Evolutionary conservation across 2,329 filamentous ascomycete species (phyloP).

Genomic region (Trichoderma endophyticum): DNA sequence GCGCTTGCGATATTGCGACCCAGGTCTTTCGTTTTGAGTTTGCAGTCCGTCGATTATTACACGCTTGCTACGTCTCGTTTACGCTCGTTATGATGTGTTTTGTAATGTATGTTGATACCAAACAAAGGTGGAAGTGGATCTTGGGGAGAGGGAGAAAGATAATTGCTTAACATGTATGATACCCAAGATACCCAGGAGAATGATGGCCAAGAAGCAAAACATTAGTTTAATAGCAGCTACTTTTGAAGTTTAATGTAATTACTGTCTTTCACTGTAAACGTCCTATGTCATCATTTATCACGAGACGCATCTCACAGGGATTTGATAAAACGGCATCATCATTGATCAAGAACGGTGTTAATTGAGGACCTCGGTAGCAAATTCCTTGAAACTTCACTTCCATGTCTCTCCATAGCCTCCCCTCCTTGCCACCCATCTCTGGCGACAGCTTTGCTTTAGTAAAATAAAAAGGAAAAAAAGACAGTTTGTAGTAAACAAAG

Average conservation of each 20-base stretch:
- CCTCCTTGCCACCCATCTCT: background rate
- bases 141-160: conserved; percentile 4
- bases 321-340: background rate
- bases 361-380: conserved; percentile 6
- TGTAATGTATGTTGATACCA: conserved; percentile 7
- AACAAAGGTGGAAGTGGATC: conserved; percentile 1
- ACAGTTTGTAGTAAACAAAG: conserved; percentile 22
- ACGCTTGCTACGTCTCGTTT: conserved; percentile 1
- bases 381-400: conserved; percentile 1
- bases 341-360: conserved; percentile 14
- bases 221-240: background rate
- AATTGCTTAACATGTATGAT: conserved; percentile 19
- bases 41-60: background rate
- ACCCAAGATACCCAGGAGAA: conserved; percentile 22
- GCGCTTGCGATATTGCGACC: background rate
- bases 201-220: conserved; percentile 8
- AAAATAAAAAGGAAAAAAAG: conserved; percentile 19
- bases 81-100: conserved; percentile 12
- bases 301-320: background rate
- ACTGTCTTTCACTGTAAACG: background rate
- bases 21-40: background rate
- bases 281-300: background rate
- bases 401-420: background rate
- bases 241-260: background rate
- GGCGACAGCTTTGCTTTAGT: background rate